Percentiles rank a stretch among this genome's conserved stretches.
Conservation (phyloP, 2,329 filamentous ascomycete species). For the Pseudocercospora vitis region DNA sequence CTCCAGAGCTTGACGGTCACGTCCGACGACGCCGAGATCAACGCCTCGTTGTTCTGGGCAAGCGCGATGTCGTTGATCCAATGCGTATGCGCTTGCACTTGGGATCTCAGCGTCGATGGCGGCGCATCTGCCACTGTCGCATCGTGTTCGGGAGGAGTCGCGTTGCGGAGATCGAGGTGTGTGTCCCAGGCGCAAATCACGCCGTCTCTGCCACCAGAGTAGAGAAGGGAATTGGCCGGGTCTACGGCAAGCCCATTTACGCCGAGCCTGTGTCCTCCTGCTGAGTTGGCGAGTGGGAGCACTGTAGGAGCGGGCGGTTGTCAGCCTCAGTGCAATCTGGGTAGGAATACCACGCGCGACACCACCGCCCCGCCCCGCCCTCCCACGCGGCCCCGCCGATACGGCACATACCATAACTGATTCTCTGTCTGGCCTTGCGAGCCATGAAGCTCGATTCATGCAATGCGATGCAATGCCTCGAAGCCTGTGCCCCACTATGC, state of each 20-base stretch:
- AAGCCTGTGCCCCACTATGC: slow-evolving; percentile 6
- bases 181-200: slow-evolving; percentile 96
- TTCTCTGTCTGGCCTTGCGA: slow-evolving; percentile 54
- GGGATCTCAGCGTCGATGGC: slow-evolving; percentile 56
- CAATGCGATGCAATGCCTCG: not conserved
- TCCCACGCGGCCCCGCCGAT: not conserved
- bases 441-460: slow-evolving; percentile 42
- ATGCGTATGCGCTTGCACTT: slow-evolving; percentile 82
- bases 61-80: slow-evolving; percentile 94
- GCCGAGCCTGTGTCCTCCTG: slow-evolving; percentile 78
- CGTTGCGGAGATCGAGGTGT: slow-evolving; percentile 62
- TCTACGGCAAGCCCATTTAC: slow-evolving; percentile 94
- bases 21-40: slow-evolving; percentile 91
- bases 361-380: not conserved
- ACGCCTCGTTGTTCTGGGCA: slow-evolving; percentile 71
- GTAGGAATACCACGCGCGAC: not conserved
- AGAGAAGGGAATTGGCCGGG: slow-evolving; percentile 77
- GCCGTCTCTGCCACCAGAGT: slow-evolving; percentile 93
- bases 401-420: slow-evolving; percentile 48
- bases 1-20: slow-evolving; percentile 92
- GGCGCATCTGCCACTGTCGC: slow-evolving; percentile 39
- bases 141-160: slow-evolving; percentile 37
- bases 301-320: slow-evolving; percentile 37
- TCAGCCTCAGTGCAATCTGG: slow-evolving; percentile 9
- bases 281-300: slow-evolving; percentile 69